Conservation (phyloP, 768 basidiomycete genomes). For the Lactarius indigo region DNA sequence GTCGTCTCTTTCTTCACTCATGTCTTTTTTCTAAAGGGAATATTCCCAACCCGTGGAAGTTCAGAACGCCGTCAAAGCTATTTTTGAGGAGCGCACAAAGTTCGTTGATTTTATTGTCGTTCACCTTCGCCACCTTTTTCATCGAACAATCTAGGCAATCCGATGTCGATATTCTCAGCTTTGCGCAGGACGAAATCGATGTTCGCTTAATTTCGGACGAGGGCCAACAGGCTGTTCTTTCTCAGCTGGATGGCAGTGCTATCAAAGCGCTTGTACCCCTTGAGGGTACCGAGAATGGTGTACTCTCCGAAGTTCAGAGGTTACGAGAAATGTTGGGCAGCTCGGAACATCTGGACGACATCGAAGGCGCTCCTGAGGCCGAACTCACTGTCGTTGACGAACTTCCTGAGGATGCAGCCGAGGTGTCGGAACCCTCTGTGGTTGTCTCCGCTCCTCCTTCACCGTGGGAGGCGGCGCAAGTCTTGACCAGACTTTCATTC, state of each 20-base stretch:
- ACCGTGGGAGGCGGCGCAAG: neutral
- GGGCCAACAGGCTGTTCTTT: constrained; percentile 33
- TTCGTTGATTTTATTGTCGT: constrained; percentile 26
- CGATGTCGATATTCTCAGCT: constrained; percentile 21
- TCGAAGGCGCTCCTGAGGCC: constrained; percentile 23
- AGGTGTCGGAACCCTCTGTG: constrained; percentile 5
- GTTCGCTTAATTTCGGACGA: constrained; percentile 34
- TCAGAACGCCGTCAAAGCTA: constrained; percentile 35
- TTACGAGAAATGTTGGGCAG: constrained; percentile 29
- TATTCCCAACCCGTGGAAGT: constrained; percentile 26
- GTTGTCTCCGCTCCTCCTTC: neutral
- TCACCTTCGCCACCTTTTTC: constrained; percentile 5
- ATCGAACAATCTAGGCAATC: constrained; percentile 23
- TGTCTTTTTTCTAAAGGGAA: constrained; percentile 7
- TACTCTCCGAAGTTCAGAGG: constrained; percentile 30
- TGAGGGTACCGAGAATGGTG: constrained; percentile 20
- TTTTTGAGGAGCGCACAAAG: constrained; percentile 38
- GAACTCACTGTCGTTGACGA: constrained; percentile 8
- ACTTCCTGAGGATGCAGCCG: constrained; percentile 2
- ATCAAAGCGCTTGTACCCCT: constrained; percentile 34
- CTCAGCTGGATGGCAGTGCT: constrained; percentile 30
- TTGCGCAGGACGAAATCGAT: constrained; percentile 30
- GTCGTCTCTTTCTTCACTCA: neutral
- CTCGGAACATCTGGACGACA: constrained; percentile 24
- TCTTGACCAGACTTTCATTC: constrained; percentile 13